These are phyloP conservation scores for Durio zibethinus DNA, from an alignment of 345 rosid genomes.

Conservation along the genomic window DNA sequence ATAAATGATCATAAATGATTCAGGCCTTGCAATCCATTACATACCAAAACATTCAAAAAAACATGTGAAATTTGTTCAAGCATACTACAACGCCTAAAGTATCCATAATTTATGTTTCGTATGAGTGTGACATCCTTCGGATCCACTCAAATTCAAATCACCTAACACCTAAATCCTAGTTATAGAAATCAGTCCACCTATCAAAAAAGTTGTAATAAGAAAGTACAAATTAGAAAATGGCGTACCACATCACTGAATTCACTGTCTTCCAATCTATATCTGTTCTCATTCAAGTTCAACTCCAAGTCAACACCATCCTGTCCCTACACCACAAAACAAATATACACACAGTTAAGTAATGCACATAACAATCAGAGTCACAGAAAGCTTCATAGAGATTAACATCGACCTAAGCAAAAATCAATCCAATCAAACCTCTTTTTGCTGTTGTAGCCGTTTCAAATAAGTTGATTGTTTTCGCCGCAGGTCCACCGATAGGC, in stretches of 20 bases:
- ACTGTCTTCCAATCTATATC: slow-evolving; percentile 46
- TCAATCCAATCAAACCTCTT: slow-evolving; percentile 41
- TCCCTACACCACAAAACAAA: slow-evolving; percentile 36
- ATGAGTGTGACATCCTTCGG: neutral
- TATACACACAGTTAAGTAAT: neutral
- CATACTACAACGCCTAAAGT: neutral
- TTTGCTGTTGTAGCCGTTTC: slow-evolving; percentile 64
- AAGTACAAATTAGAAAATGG: neutral
- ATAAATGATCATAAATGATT: neutral
- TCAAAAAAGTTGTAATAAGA: neutral
- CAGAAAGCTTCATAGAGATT: neutral
- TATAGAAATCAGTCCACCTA: neutral
- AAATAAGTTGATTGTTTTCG: slow-evolving; percentile 69
- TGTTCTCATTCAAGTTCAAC: slow-evolving; percentile 56
- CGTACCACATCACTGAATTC: slow-evolving; percentile 49
- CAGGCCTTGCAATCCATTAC: neutral
- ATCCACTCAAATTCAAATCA: no score
- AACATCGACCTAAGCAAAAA: neutral
- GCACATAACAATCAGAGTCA: neutral
- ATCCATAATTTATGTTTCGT: neutral
- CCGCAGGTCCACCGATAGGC: slow-evolving; percentile 66
- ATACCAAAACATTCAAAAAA: neutral
- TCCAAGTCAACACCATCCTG: slow-evolving; percentile 63
- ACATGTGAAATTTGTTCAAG: neutral
- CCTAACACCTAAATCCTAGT: neutral